Evolutionary conservation across 2,329 filamentous ascomycete genomes (phyloP), one percentile per base, ranked within the genome.

Genomic region (Monosporascus sp.): DNA sequence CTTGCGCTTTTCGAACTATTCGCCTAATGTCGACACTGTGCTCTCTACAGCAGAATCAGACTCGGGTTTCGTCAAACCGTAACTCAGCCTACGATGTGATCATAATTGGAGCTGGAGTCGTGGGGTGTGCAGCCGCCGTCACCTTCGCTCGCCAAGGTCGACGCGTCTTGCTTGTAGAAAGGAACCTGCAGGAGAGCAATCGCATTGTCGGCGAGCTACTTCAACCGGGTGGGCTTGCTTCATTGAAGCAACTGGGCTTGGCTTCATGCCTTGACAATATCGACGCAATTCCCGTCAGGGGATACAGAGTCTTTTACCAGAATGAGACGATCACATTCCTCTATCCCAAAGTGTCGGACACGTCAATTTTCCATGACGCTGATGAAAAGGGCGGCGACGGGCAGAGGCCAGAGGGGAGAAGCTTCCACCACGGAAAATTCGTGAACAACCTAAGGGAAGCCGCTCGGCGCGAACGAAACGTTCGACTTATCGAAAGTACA

Each of bases 121-220:
- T 85, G 25, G 85, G 85, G 20, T 84, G 81, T 60, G 80, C 84
- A 9, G 72, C 86, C 6, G 84, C 84, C 2, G 80, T 83, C 41
- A 77, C 84, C 22, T 71, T 87, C 25, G 82, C 80, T 39, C 78
- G 79, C 52, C 84, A 88, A 68, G 84, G 83, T 22, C 75, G 84
- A 44, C 84, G 80, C 60, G 84, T 88, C 9, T 75, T 87, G 11
- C 65, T 88, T 55, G 72, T 88, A 41, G 85, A 88, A 65, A 76
- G 72, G 61, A 84, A 80, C 48, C 65, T 87, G 55, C 86, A 85
- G 65, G 80, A 87, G 70, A 85, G 85, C 24, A 83, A 88, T 66
- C 76, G 84, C 50, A 88, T 88, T 59, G 83, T 88, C 22, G 84
- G 85, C 54, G 84, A 88, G 68, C 67, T 88, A 57, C 68, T 88